Conservation (phyloP, 2,329 filamentous ascomycete species). For the Alternaria sp. region DNA sequence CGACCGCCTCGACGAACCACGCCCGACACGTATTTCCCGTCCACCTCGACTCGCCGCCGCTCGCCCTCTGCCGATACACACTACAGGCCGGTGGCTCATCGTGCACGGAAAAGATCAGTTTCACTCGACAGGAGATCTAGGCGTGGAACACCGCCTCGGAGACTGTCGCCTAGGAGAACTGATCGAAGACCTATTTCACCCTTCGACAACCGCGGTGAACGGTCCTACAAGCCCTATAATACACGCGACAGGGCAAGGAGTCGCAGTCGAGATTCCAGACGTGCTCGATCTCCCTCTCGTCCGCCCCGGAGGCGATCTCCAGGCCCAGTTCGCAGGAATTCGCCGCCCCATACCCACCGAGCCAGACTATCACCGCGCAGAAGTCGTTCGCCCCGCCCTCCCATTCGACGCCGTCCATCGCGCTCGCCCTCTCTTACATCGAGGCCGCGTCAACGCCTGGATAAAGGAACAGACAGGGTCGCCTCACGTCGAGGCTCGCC, state of each 20-base stretch:
- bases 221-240: constrained; percentile 21
- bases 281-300: constrained; percentile 42
- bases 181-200: constrained; percentile 33
- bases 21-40: constrained; percentile 46
- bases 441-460: constrained; percentile 19
- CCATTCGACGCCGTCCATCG: constrained; percentile 34
- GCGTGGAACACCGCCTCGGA: constrained; percentile 36
- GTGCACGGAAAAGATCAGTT: constrained; percentile 40
- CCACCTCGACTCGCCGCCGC: constrained; percentile 43
- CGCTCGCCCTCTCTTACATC: constrained; percentile 34
- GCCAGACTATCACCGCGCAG: constrained; percentile 26
- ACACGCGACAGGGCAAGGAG: constrained; percentile 30
- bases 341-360: constrained; percentile 29
- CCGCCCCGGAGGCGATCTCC: constrained; percentile 38
- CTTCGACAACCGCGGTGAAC: constrained; percentile 29
- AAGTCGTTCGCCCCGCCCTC: constrained; percentile 33
- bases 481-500: constrained; percentile 37
- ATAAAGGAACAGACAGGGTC: constrained; percentile 26
- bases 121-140: constrained; percentile 40
- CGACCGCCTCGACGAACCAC: constrained; percentile 42
- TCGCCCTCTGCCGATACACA: constrained; percentile 51
- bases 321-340: constrained; percentile 29
- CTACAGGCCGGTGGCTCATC: constrained; percentile 40
- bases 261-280: constrained; percentile 34
- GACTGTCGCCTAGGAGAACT: constrained; percentile 39